phyloP scores from a whole-genome alignment of 805 yeast genomes.

The Wickerhamiella musiphila region DNA sequence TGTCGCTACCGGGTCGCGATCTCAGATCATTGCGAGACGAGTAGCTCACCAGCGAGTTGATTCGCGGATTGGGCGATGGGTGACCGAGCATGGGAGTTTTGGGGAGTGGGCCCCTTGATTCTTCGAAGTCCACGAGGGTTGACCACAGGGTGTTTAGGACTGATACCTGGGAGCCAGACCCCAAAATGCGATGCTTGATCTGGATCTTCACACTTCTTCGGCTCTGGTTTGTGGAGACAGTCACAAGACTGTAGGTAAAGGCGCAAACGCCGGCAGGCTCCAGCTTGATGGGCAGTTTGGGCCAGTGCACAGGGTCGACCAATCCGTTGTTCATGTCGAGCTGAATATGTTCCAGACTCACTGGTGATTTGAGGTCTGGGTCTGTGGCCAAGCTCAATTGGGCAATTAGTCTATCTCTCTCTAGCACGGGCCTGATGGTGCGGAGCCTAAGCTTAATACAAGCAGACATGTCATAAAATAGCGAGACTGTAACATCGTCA shows the following conservation, averaged over 20 bases:
- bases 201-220: conserved; percentile 7
- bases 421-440: conserved; percentile 14
- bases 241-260: conserved; percentile 10
- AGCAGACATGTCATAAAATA: too few relatives aligned
- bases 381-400: conserved; percentile 12
- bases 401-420: conserved; percentile 14
- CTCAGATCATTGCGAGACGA: neutral
- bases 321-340: conserved; percentile 12
- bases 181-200: conserved; percentile 10
- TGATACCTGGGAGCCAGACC: conserved; percentile 4
- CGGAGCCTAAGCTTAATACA: conserved; percentile 11
- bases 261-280: conserved; percentile 8
- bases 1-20: neutral
- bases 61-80: conserved; percentile 2
- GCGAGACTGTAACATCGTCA: too few relatives aligned
- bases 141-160: conserved; percentile 12
- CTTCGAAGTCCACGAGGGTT: conserved; percentile 15
- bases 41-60: neutral
- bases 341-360: conserved; percentile 2
- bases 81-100: conserved; percentile 15
- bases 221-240: conserved; percentile 3
- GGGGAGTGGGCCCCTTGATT: conserved; percentile 16
- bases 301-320: conserved; percentile 8
- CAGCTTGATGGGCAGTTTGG: conserved; percentile 8
- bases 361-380: conserved; percentile 2